phyloP scores from a whole-genome alignment of 106 monocot species.

The Chionographis japonica region DNA sequence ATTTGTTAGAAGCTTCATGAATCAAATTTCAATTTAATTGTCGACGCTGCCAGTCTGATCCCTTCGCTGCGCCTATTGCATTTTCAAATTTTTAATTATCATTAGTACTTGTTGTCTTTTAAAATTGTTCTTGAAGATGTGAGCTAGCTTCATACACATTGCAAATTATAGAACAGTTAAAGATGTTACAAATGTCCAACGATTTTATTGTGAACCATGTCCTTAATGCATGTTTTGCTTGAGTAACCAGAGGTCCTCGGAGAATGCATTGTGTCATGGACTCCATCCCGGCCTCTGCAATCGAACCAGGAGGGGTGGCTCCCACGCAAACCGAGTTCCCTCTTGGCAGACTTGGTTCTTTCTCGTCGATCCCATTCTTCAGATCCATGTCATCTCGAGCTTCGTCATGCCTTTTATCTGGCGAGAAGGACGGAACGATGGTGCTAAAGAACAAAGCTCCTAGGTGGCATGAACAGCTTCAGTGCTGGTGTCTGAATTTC shows the following conservation, averaged over 20 bases:
- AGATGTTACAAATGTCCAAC: no score
- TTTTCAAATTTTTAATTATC: no score
- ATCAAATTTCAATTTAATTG: no score
- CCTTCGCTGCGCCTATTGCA: no score
- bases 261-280: slow-evolving; percentile 85
- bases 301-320: slow-evolving; percentile 55
- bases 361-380: slow-evolving; percentile 63
- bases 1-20: no score
- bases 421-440: slow-evolving; percentile 32
- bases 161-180: no score
- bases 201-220: no score
- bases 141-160: no score
- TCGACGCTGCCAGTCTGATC: no score
- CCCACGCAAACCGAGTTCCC: slow-evolving; percentile 56
- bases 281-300: slow-evolving; percentile 68
- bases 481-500: slow-evolving; percentile 94
- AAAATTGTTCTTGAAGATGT: no score
- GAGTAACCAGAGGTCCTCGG: slow-evolving; percentile 62
- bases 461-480: slow-evolving; percentile 87
- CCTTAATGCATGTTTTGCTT: background rate
- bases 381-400: slow-evolving; percentile 43
- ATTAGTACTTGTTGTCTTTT: no score
- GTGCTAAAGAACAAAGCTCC: slow-evolving; percentile 70
- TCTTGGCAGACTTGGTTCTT: slow-evolving; percentile 35
- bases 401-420: slow-evolving; percentile 11